Base-by-base conservation (phyloP, 2,329 filamentous ascomycete species). In the Exophiala phaeomuriformis region DNA sequence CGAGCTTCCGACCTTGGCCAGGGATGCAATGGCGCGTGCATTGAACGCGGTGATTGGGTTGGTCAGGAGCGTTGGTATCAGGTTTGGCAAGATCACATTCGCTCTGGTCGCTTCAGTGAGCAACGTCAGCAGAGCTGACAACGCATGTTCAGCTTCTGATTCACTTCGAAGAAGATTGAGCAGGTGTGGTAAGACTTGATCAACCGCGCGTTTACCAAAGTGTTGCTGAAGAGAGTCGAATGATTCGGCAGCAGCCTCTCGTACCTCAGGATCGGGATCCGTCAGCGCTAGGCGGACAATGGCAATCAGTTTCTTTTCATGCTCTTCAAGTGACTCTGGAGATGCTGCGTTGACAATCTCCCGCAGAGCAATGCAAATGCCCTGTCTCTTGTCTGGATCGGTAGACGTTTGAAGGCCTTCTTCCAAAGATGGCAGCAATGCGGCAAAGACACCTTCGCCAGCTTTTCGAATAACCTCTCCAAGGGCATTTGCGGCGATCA, bases 381-480 rank as follows among this genome's bases (percentile, higher is more conserved):
- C 93, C 72, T 98, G 90, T 72, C 89, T 93, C 57, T 91, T 86
- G 72, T 97, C 90, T 37, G 87, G 85, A 70, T 97, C 93, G 35
- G 85, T 91, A 12, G 91, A 90, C 1, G 81, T 86, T 64, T 93
- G 84, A 51, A 98, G 77, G 36, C 91, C 90, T 68, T 95, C 89
- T 68, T 97, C 90, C 46, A 98, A 81, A 33, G 90, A 95, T 31
- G 93, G 93, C 56, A 98, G 75, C 56, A 98, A 75, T 41, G 83
- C 94, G 28, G 90, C 82, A 59, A 98, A 77, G 53, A 98, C 90
- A 52, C 89, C 86, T 69, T 98, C 93, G 57, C 94, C 93, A 65
- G 93, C 91, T 72, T 95, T 96, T 65, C 93, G 85, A 66, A 98
- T 97, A 61, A 98, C 82, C 69, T 98, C 93, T 66, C 93, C 93